Evolutionary conservation across 1,284 basidiomycete genomes (phyloP), one percentile per base, ranked within the genome.

Genomic region (Schizopora paradoxa): DNA sequence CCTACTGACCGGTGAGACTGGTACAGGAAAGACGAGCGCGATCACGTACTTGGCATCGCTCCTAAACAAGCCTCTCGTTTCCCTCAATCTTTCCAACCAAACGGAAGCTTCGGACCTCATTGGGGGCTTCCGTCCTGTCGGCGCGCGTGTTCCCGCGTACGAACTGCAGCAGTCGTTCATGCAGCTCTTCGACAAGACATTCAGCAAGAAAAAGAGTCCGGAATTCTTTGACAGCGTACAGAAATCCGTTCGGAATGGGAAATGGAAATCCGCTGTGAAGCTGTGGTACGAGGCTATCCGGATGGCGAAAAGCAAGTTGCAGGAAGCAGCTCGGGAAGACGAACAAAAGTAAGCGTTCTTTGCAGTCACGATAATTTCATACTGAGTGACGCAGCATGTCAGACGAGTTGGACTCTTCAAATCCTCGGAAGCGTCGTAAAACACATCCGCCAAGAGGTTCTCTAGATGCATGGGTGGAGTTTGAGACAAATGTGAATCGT

Each of bases 21-120:
- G 96, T 33, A 99, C 96, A 1, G 96, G 96, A 28, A 99, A 99
- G 67, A 99, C 96, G 2, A 96, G 93, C 35, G 77, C 85, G 2
- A 80, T 99, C 14, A 91, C 93, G 18, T 83, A 96, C 56, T 75
- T 99, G 18, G 89, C 96, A 14, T 74, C 81, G 3, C 66, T 90
- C n/a, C 74, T 96, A 23, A 77, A 77, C 13, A 79, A 82, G 28
- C 82, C 85, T 0, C 74, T 99, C 33, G 77, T 91, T 33, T 91
- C 91, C 0, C 77, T 99, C 53, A 99, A 99, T 61, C 65, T 99
- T 58, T 96, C 92, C 1, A 94, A 96, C 58, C 96, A 99, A 66
- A 97, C 94, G 1, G 96, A 99, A 63, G 88, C 91, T 3, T 85
- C 90, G 3, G 96, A 99, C 64, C 69, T 99, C 13, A 71, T 99